phyloP scores from a whole-genome alignment of 306 rosid genomes.

The Cajanus cajan region DNA sequence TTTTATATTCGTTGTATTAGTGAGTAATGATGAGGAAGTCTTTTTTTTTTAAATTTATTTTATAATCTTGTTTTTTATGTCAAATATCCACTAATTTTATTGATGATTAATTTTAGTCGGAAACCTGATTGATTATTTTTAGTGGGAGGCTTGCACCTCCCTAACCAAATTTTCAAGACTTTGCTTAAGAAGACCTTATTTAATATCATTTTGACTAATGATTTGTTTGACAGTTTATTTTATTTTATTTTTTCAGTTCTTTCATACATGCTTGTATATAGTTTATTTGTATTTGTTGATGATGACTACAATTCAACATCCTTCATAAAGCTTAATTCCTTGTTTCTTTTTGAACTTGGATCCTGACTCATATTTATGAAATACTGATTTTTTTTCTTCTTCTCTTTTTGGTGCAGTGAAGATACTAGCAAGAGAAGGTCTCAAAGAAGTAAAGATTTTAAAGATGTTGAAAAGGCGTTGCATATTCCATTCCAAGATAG shows the following conservation, averaged over 20 bases:
- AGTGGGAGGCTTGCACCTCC: too few relatives aligned
- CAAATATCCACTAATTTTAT: too few relatives aligned
- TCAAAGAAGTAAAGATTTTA: constrained; percentile 65
- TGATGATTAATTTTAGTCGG: too few relatives aligned
- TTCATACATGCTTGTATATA: background rate
- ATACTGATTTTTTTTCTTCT: background rate
- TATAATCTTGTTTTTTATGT: too few relatives aligned
- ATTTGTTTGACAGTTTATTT: too few relatives aligned
- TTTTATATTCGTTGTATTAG: background rate
- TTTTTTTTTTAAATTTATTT: too few relatives aligned
- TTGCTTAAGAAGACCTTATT: too few relatives aligned
- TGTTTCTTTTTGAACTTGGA: constrained; percentile 8
- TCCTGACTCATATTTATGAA: constrained; percentile 10
- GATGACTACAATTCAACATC: background rate
- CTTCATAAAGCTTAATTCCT: background rate
- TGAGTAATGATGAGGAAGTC: background rate
- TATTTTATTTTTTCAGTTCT: too few relatives aligned
- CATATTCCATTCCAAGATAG: constrained; percentile 44
- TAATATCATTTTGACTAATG: too few relatives aligned
- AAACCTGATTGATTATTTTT: too few relatives aligned
- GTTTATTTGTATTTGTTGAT: background rate
- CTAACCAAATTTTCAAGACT: too few relatives aligned
- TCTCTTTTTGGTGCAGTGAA: constrained; percentile 60
- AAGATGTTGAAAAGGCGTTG: constrained; percentile 55
- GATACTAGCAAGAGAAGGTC: constrained; percentile 63